Base-by-base conservation (phyloP, 202 grass and related monocot species). In the Digitaria exilis region DNA sequence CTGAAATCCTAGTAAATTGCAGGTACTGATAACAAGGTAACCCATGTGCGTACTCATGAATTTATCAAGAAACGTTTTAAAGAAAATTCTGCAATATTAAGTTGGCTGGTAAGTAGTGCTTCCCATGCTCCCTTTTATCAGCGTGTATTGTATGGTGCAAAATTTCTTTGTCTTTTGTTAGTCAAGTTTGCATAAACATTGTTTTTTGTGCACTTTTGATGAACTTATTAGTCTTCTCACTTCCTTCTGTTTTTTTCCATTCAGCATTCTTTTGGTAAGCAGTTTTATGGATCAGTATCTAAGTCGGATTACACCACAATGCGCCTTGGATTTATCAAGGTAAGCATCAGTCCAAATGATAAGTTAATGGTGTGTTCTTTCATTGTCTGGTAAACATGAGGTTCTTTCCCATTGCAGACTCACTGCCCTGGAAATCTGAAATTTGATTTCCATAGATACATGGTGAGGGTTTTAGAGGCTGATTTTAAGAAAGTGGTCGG, bases 191-290 rank as follows among this genome's bases (percentile, higher is more conserved):
- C 21, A 39, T 76, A 35, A 5, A 65, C 21, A 21, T 4, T 17
- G 0, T 54, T 49, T 73, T 80, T 15, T 50, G 61, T 51, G 22
- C 31, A 10, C 12, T 25, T 75, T n/a, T 87, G 52, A 10, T 31
- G 19, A 63, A 63, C 80, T 65, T 31, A 81, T 65, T 30, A 75
- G 19, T 17, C 21, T 74, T 67, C 50, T 72, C 45, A 39, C 44
- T 29, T 86, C 66, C 58, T 59, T 32, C 41, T 63, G 28, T 55
- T 51, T 45, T 51, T 45, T 82, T 39, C 37, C 37, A 39, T 39
- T 63, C 88, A 95, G 95, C 87, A 95, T 75, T 95, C 90, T 51
- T 98, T 98, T 93, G 78, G 72, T 39, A 98, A 98, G 77, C 95
- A 98, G 73, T 95, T 95, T 72, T 88, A 84, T 37, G 58, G 82